Evolutionary conservation across 305 asterid species (phyloP).

Genomic region (Caryopteris hybrid): DNA sequence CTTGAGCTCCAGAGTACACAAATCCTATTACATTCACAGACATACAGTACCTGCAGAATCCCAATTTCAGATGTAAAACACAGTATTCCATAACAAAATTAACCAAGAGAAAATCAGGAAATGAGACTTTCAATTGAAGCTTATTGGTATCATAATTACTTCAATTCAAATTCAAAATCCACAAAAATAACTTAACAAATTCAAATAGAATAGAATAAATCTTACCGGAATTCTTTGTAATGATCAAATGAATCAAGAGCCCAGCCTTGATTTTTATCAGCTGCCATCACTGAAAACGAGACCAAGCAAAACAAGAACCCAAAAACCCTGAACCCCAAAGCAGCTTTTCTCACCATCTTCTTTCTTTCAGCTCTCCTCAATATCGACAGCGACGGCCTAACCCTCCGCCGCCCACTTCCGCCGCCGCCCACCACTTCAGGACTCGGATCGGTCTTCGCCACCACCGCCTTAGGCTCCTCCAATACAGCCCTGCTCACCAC

Average conservation of each 20-base stretch:
- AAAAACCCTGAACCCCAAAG: slow-evolving; percentile 67
- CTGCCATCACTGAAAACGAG: slow-evolving; percentile 74
- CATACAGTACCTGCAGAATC: slow-evolving; percentile 64
- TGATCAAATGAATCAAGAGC: slow-evolving; percentile 48
- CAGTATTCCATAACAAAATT: neutral
- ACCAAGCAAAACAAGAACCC: slow-evolving; percentile 69
- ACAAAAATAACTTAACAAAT: neutral
- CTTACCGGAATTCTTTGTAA: slow-evolving; percentile 78
- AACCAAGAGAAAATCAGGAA: neutral
- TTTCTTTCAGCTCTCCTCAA: slow-evolving; percentile 43
- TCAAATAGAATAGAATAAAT: neutral
- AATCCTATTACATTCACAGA: slow-evolving; percentile 70
- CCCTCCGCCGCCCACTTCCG: slow-evolving; percentile 32
- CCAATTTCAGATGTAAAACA: slow-evolving; percentile 6
- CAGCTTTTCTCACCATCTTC: slow-evolving; percentile 58
- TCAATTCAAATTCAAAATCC: neutral
- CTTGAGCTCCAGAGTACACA: slow-evolving; percentile 71
- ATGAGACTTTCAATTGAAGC: neutral
- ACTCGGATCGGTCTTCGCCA: slow-evolving; percentile 22
- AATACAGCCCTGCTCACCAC: slow-evolving; percentile 24
- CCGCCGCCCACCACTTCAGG: slow-evolving; percentile 19
- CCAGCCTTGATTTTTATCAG: slow-evolving; percentile 61
- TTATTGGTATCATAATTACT: neutral
- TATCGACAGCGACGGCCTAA: slow-evolving; percentile 38
- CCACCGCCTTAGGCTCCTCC: slow-evolving; percentile 33